phyloP scores from a whole-genome alignment of 2,329 filamentous ascomycete species.

The Aspergillus hiratsukae region DNA sequence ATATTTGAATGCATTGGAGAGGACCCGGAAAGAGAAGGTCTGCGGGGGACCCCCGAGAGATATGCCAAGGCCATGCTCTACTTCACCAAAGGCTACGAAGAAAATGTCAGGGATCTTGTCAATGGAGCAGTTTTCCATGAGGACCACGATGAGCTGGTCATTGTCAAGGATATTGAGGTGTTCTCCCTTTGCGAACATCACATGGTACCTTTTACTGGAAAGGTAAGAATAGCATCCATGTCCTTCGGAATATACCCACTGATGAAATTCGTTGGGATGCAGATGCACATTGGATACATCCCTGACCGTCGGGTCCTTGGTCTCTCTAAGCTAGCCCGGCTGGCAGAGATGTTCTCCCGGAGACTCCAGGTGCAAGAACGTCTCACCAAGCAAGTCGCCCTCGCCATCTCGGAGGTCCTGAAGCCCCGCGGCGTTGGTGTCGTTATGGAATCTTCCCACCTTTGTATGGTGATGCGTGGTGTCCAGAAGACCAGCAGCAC shows the following conservation, averaged over 20 bases:
- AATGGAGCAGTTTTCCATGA: slow-evolving; percentile 95
- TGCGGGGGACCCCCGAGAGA: slow-evolving; percentile 67
- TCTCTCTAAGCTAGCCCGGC: slow-evolving; percentile 89
- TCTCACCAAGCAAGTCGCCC: slow-evolving; percentile 90
- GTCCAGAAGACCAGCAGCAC: slow-evolving; percentile 83
- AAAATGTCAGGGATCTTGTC: slow-evolving; percentile 86
- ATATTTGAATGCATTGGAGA: slow-evolving; percentile 64
- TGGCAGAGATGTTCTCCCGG: slow-evolving; percentile 94
- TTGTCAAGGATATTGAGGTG: slow-evolving; percentile 95
- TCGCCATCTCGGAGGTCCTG: slow-evolving; percentile 87
- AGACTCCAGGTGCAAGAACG: slow-evolving; percentile 94
- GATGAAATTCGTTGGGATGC: slow-evolving; percentile 1
- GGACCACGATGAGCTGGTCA: slow-evolving; percentile 94
- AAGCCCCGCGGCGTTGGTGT: slow-evolving; percentile 93
- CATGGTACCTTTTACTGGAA: slow-evolving; percentile 91
- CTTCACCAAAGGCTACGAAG: slow-evolving; percentile 95
- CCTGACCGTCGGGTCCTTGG: slow-evolving; percentile 87
- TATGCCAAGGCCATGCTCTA: slow-evolving; percentile 95
- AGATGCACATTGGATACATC: slow-evolving; percentile 99
- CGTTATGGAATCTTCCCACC: slow-evolving; percentile 92
- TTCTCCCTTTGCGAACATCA: slow-evolving; percentile 96
- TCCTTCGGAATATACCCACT: slow-evolving; percentile 9
- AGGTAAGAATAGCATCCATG: slow-evolving; percentile 51
- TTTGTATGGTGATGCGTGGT: slow-evolving; percentile 99
- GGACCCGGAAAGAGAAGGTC: slow-evolving; percentile 60